Evolutionary conservation across 176 grass and related monocot species (phyloP).

Genomic region (Otatea glauca): DNA sequence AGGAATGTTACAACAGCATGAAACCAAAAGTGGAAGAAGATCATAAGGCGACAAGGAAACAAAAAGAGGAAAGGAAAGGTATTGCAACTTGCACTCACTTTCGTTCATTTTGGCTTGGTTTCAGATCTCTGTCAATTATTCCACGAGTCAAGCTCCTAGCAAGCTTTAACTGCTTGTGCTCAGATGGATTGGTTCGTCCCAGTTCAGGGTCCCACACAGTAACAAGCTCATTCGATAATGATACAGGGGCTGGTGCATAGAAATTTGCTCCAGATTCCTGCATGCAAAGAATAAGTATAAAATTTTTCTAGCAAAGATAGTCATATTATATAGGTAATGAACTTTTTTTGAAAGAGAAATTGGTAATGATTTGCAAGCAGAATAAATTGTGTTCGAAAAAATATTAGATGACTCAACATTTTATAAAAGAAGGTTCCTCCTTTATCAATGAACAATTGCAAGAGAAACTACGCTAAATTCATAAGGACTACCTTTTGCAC

Average conservation of each 20-base stretch:
- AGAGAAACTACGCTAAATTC: neutral
- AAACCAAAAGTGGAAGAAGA: constrained; percentile 23
- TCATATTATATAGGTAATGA: neutral
- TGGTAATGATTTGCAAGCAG: neutral
- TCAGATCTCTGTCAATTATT: constrained; percentile 95
- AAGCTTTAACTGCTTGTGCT: constrained; percentile 94
- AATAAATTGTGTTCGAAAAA: neutral
- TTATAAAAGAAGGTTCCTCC: neutral
- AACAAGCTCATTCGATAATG: constrained; percentile 88
- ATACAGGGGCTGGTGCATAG: constrained; percentile 64
- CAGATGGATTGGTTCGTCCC: constrained; percentile 89
- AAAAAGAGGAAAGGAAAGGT: constrained; percentile 13
- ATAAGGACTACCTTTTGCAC: neutral
- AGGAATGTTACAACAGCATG: constrained; percentile 6
- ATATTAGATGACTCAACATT: constrained; percentile 10
- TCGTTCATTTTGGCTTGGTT: constrained; percentile 86
- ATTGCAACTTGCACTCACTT: constrained; percentile 64
- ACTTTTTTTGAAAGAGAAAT: neutral
- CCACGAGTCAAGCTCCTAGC: constrained; percentile 93
- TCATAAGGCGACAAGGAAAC: neutral
- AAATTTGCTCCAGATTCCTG: constrained; percentile 91
- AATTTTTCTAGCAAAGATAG: neutral
- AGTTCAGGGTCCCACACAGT: constrained; percentile 87
- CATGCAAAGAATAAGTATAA: constrained; percentile 31
- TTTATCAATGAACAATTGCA: neutral